Base-by-base conservation (phyloP, 2,329 filamentous ascomycete genomes). In the Sporothrix euskadiensis region DNA sequence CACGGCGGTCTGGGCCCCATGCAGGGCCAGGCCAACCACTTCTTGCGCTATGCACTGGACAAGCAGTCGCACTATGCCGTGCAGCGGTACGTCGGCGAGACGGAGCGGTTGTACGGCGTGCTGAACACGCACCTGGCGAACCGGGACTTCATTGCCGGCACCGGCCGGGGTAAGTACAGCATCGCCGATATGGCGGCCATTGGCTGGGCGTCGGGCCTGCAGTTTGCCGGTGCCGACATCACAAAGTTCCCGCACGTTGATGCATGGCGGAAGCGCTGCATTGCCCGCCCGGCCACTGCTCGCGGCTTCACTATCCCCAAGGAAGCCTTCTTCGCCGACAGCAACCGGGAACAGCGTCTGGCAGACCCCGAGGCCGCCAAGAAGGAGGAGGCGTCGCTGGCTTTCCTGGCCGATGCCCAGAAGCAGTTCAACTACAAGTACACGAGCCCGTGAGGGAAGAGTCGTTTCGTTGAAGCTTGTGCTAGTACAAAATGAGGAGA, bases 11-110 rank as follows among this genome's bases (percentile, higher is more conserved):
- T 93, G 2, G 91, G 91, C 0, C 91, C 92, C 2, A 88, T 87
- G 84, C 91, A 94, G 80, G 92, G 89, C 32, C 92, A 94, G 80
- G 89, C 91, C 74, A 91, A 92, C 81, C 91, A 94, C 82, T 94
- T 94, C 83, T 80, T 84, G 71, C 86, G 88, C 56, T 90, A 90
- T 77, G 88, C 91, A 4, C 88, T 90, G 57, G 49, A 63, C 22
- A 90, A 93, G 78, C 87, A 86, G 78, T 90, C 93, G 78, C 85
- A 89, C 69, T 94, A 94, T 80, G 89, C 86, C 68, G 87, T 91
- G 19, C 90, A 91, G 78, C 88, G 92, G 56, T 95, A 94, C 81
- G 85, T 91, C 71, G 93, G 92, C 78, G 93, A 95, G 84, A 89
- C 90, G 1, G 86, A 91, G 76, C 88, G 93, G 2, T 85, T 95